Base-by-base conservation (phyloP, 2,329 filamentous ascomycete species). In the Ascosphaera apis region DNA sequence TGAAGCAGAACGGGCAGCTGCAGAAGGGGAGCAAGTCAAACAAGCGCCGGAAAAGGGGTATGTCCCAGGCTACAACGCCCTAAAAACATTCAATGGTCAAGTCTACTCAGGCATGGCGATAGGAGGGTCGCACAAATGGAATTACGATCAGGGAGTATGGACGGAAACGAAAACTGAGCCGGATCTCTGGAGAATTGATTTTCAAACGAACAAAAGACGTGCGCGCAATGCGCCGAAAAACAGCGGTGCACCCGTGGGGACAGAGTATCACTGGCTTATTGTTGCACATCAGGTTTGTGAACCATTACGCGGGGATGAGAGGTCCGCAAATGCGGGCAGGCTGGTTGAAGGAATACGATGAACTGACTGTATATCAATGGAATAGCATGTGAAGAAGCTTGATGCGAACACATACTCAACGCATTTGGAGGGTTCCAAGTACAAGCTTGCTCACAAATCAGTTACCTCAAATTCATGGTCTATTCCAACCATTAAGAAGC, bases 361-460 rank as follows among this genome's bases (percentile, higher is more conserved):
- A 33, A 33, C 9, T 13, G 12, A 15, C 8, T 17, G n/a, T 30
- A 23, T 9, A 31, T 18, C n/a, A n/a, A n/a, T 7, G 12, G 23
- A 16, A 21, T 28, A 53, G 51, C 45, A 50, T 41, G 52, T 55
- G 19, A 45, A 45, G 35, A 54, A 54, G 36, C 33, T 49, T 28
- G 52, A 54, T 37, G 50, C 50, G 12, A 55, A 54, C 31, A 52
- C 51, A 1, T 54, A 55, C 36, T 48, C 52, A 37, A 53, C 52
- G 7, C 45, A 47, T 35, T 40, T 54, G 8, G 44, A 43, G 7
- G 52, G 51, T 1, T 49, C 49, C 3, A 54, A 54, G 37, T 54
- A 53, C 36, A 55, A 54, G 39, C 42, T 54, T 34, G 51, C 51
- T 19, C 51, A 54, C 35, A 54, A 51, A 35, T 44, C 43, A 2